Conservation (phyloP, 2,329 filamentous ascomycete genomes). For the Ophiostoma triangulosporum region DNA sequence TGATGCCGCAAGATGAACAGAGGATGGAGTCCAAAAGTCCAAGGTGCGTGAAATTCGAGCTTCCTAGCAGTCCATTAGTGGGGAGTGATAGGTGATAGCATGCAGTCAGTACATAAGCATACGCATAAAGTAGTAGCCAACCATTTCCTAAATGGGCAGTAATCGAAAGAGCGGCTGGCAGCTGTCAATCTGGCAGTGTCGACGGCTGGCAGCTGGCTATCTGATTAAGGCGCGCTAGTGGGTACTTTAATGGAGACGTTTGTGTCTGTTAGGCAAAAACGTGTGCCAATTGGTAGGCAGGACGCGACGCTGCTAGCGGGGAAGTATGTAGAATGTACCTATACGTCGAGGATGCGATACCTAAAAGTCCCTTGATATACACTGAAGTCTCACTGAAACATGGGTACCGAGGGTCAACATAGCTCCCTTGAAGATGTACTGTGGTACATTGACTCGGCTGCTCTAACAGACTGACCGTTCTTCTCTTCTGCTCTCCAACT, state of each 20-base stretch:
- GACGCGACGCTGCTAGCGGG: slow-evolving; percentile 3
- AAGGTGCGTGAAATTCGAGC: slow-evolving; percentile 9
- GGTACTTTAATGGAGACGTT: neutral
- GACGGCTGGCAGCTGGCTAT: neutral
- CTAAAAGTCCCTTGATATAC: neutral
- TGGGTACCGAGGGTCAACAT: neutral
- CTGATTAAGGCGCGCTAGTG: neutral
- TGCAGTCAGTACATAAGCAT: too few relatives aligned
- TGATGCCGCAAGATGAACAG: neutral
- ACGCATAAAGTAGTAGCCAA: neutral
- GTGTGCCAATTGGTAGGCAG: slow-evolving; percentile 5
- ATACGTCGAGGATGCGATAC: neutral
- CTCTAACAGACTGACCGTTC: too few relatives aligned
- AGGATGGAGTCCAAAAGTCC: neutral
- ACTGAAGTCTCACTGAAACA: too few relatives aligned
- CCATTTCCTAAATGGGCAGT: neutral
- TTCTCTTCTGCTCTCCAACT: neutral
- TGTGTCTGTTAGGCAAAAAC: neutral
- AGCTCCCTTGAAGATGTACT: neutral
- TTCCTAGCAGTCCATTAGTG: slow-evolving; percentile 2
- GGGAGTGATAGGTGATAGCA: neutral
- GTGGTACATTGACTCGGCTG: neutral
- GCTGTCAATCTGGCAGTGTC: neutral
- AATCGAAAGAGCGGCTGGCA: slow-evolving; percentile 3
- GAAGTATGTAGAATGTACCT: neutral